Conservation (phyloP, 2,329 filamentous ascomycete species). For the Neodidymelliopsis sp. region DNA sequence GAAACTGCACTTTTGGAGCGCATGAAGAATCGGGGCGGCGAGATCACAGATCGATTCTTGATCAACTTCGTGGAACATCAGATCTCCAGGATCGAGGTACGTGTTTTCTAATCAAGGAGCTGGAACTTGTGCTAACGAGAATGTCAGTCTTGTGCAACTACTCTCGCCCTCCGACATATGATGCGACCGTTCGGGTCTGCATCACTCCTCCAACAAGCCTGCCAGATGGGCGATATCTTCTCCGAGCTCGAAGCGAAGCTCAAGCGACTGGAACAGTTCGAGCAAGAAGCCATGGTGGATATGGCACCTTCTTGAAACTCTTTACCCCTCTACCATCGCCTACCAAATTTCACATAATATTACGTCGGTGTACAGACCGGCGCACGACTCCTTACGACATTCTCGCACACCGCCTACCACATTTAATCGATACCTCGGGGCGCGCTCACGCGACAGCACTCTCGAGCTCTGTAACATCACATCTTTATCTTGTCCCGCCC, state of each 20-base stretch:
- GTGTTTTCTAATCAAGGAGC: conserved; percentile 39
- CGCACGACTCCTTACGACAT: conserved; percentile 1
- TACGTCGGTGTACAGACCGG: neutral
- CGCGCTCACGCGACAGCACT: neutral
- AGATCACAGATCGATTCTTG: conserved; percentile 87
- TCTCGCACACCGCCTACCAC: neutral
- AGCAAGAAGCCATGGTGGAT: conserved; percentile 37
- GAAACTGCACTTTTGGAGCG: conserved; percentile 83
- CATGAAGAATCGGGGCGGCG: conserved; percentile 75
- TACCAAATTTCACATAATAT: neutral
- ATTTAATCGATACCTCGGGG: neutral
- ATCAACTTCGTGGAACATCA: conserved; percentile 93
- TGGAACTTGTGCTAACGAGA: conserved; percentile 27
- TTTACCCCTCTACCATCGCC: too few relatives aligned
- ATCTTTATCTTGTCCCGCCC: conserved; percentile 11
- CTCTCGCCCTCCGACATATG: conserved; percentile 80
- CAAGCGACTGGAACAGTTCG: conserved; percentile 63
- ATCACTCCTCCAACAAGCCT: conserved; percentile 73
- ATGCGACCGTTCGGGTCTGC: conserved; percentile 72
- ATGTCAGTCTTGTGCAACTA: conserved; percentile 77
- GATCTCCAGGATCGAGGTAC: conserved; percentile 92
- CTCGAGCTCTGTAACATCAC: conserved; percentile 10
- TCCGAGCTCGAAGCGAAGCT: conserved; percentile 67
- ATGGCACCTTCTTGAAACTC: conserved; percentile 34
- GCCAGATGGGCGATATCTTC: conserved; percentile 78